Conservation (phyloP, 2,329 filamentous ascomycete species). For the Xylariaceae sp. region DNA sequence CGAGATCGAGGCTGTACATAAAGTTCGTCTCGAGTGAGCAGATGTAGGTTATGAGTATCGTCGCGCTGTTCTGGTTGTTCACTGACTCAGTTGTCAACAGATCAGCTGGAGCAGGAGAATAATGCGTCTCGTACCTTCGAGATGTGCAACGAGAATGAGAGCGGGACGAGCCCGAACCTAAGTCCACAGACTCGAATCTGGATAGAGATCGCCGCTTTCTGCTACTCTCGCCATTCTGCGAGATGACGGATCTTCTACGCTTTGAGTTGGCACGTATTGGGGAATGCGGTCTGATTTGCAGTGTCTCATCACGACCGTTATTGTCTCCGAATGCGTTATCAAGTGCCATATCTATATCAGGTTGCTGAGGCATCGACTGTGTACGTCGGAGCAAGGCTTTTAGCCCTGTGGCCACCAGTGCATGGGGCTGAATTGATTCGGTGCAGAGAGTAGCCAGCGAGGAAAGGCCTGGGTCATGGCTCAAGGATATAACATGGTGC, state of each 20-base stretch:
- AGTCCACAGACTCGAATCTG: no score
- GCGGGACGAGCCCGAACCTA: no score
- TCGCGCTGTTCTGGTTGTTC: not conserved
- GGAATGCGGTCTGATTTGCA: constrained; percentile 3
- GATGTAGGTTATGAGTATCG: not conserved
- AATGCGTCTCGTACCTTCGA: constrained; percentile 2
- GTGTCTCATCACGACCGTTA: not conserved
- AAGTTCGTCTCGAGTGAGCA: not conserved
- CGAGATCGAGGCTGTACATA: not conserved
- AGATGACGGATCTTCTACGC: constrained; percentile 12
- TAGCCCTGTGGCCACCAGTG: not conserved
- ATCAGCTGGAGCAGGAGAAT: not conserved
- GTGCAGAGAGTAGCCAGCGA: constrained; percentile 1
- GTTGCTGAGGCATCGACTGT: constrained; percentile 4
- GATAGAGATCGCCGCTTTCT: no score
- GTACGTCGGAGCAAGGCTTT: constrained; percentile 7
- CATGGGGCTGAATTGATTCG: constrained; percentile 1
- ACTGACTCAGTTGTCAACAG: not conserved
- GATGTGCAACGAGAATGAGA: not conserved
- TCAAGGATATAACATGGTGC: not conserved
- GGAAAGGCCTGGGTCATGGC: not conserved
- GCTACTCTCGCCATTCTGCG: not conserved
- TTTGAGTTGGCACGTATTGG: constrained; percentile 14
- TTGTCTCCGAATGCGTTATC: not conserved
- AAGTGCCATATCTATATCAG: not conserved